Conservation (phyloP, 2,329 filamentous ascomycete genomes). For the Cytospora paraplurivora region DNA sequence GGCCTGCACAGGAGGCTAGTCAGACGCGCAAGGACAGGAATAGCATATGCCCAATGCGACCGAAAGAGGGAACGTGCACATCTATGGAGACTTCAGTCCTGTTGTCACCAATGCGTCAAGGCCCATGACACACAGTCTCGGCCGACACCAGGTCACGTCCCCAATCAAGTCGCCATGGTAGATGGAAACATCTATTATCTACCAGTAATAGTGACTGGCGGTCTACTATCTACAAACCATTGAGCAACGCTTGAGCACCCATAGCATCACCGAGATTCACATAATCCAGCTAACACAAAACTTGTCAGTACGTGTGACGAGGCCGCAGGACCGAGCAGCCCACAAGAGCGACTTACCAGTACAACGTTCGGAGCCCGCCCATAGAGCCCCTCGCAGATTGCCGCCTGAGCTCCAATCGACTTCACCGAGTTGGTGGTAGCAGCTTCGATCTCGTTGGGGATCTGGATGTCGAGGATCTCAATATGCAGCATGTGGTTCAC, state of each 20-base stretch:
- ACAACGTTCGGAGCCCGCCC: constrained; percentile 41
- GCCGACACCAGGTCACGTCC: too few relatives aligned
- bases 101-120: background rate
- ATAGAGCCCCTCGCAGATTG: constrained; percentile 37
- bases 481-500: constrained; percentile 68
- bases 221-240: constrained; percentile 12
- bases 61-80: background rate
- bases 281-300: constrained; percentile 17
- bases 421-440: constrained; percentile 51
- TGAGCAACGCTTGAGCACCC: constrained; percentile 19
- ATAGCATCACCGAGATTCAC: constrained; percentile 21
- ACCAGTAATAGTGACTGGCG: constrained; percentile 15
- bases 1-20: background rate
- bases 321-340: background rate
- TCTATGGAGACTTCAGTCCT: too few relatives aligned
- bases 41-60: background rate
- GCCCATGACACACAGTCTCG: background rate
- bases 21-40: background rate
- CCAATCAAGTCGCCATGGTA: background rate
- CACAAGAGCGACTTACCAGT: constrained; percentile 29
- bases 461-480: constrained; percentile 37
- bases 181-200: background rate
- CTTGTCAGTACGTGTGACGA: background rate
- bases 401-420: constrained; percentile 45
- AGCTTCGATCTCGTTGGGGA: constrained; percentile 37